phyloP scores from a whole-genome alignment of 768 basidiomycete species.

The Boletus barrowsii region DNA sequence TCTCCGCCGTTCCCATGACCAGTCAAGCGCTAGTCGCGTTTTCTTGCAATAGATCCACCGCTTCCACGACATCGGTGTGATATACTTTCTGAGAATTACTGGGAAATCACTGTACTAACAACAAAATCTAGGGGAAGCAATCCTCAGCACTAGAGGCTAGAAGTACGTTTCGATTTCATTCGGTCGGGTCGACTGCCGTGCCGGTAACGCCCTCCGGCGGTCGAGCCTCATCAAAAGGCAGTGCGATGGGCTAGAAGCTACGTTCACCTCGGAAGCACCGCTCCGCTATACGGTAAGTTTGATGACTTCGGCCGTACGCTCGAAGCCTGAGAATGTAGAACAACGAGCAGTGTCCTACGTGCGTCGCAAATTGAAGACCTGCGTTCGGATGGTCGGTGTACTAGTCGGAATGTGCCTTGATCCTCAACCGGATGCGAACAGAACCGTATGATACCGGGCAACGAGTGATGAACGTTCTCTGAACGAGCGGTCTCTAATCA shows the following conservation, averaged over 20 bases:
- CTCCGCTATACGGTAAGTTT: no score
- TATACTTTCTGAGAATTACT: not conserved
- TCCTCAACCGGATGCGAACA: not conserved
- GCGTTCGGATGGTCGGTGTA: no score
- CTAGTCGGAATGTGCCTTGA: not conserved
- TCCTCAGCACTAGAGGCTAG: no score
- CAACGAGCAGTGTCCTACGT: no score
- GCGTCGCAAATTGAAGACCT: no score
- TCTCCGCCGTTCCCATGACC: not conserved
- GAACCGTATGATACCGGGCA: not conserved
- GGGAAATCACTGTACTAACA: no score
- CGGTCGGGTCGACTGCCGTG: constrained; percentile 3
- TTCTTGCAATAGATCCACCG: not conserved
- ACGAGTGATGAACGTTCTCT: not conserved
- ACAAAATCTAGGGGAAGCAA: not conserved
- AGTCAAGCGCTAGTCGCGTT: no score
- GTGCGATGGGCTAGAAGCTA: not conserved
- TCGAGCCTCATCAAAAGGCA: not conserved
- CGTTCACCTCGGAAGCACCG: not conserved
- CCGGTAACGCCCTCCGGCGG: constrained; percentile 4
- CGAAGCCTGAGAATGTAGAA: no score
- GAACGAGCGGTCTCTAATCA: not conserved
- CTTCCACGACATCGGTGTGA: not conserved
- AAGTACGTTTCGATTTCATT: no score
- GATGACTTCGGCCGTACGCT: no score